These are phyloP conservation scores for Metschnikowia proteae DNA, from an alignment of 805 yeast species.

Conservation along the genomic window DNA sequence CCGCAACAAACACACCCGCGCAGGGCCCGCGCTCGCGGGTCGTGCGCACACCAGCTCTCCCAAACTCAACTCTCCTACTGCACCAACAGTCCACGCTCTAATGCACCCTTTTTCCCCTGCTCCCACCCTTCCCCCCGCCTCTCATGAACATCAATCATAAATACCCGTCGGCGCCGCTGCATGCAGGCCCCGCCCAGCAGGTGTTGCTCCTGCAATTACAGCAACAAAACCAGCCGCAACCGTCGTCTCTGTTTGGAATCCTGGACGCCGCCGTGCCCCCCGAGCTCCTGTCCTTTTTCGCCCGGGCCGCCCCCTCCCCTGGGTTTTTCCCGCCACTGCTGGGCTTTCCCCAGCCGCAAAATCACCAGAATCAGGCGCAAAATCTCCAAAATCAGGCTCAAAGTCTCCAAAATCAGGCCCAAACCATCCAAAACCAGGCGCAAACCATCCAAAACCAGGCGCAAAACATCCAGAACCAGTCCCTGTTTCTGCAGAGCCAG, in stretches of 20 bases:
- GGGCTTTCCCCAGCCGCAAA: constrained; percentile 30
- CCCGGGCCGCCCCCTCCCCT: constrained; percentile 19
- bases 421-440: background rate
- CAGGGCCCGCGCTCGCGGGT: background rate
- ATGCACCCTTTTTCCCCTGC: constrained; percentile 4
- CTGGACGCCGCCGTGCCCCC: constrained; percentile 15
- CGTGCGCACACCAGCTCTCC: constrained; percentile 1
- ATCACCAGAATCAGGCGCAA: constrained; percentile 13
- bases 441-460: background rate
- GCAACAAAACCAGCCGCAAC: constrained; percentile 35
- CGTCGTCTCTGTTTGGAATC: constrained; percentile 7
- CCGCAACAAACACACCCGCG: background rate
- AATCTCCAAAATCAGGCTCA: background rate
- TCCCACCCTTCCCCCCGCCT: background rate
- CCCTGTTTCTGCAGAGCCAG: constrained; percentile 1
- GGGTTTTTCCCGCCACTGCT: constrained; percentile 22
- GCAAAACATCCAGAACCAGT: constrained; percentile 13
- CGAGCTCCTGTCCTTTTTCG: constrained; percentile 24
- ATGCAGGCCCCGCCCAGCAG: constrained; percentile 41
- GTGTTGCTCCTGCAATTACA: constrained; percentile 41
- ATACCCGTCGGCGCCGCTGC: constrained; percentile 25
- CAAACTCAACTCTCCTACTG: constrained; percentile 1
- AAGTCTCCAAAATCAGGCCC: constrained; percentile 14
- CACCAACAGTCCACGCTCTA: background rate
- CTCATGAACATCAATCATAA: constrained; percentile 22